phyloP scores from a whole-genome alignment of 1,139 yeast genomes.

The Scheffersomyces illinoinensis region DNA sequence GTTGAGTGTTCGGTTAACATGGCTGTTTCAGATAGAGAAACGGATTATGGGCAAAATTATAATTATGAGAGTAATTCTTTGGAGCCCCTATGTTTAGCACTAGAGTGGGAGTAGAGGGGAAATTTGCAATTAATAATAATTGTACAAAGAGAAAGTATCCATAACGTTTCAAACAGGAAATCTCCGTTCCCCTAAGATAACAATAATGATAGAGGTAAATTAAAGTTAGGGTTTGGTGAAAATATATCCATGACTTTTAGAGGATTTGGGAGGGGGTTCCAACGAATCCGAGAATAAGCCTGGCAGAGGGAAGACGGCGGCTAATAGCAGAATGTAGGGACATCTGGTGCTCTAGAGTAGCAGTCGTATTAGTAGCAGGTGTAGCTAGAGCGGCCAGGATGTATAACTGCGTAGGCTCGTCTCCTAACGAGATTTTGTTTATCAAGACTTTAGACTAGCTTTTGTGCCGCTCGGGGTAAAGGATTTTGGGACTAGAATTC shows the following conservation, averaged over 20 bases:
- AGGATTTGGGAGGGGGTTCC: background rate
- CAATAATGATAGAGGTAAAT: background rate
- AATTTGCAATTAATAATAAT: background rate
- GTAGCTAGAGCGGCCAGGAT: too few species aligned
- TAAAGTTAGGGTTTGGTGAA: background rate
- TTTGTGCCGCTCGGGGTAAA: background rate
- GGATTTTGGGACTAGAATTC: background rate
- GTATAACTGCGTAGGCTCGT: background rate
- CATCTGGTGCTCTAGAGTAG: background rate
- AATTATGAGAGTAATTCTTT: background rate
- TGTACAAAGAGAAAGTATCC: background rate
- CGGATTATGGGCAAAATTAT: background rate
- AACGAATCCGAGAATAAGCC: background rate
- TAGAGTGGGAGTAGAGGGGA: background rate
- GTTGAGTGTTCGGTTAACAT: background rate
- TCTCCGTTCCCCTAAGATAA: background rate
- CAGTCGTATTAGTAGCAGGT: background rate
- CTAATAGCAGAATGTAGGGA: background rate
- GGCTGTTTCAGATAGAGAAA: background rate
- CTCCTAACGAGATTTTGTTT: background rate
- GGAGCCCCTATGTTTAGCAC: background rate
- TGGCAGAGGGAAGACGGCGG: background rate
- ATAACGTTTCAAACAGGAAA: background rate
- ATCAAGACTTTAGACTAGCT: background rate
- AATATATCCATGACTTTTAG: background rate